Evolutionary conservation across 1,284 basidiomycete genomes (phyloP).

Genomic region (Rhodotorula sp.): DNA sequence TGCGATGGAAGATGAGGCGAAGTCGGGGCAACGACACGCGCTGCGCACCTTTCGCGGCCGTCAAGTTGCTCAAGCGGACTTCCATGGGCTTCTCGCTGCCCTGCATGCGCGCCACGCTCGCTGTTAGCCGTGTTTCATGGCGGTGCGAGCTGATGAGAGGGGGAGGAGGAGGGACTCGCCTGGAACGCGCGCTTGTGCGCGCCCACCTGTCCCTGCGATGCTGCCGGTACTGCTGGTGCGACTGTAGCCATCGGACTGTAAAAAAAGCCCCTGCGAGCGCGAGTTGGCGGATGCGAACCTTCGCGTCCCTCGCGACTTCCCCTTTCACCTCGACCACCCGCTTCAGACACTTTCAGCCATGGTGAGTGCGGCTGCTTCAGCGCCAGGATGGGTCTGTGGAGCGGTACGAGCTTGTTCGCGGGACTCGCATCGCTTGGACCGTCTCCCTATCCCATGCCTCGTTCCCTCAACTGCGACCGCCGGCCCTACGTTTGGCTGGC

Average conservation of each 20-base stretch:
- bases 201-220: neutral
- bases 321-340: no score
- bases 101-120: slow-evolving; percentile 7
- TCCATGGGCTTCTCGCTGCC: slow-evolving; percentile 85
- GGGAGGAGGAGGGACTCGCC: neutral
- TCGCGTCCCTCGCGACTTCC: no score
- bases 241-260: neutral
- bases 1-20: neutral
- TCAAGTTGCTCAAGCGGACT: slow-evolving; percentile 89
- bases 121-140: slow-evolving; percentile 47
- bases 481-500: no score
- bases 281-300: no score
- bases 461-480: no score
- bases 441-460: no score
- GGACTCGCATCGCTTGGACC: no score
- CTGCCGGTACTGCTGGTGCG: slow-evolving; percentile 2
- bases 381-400: no score
- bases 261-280: no score
- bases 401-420: no score
- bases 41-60: slow-evolving; percentile 81
- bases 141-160: slow-evolving; percentile 40
- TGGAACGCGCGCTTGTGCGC: slow-evolving; percentile 12
- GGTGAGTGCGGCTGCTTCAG: no score
- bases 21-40: neutral
- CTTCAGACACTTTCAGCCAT: no score